Conservation (phyloP, 495 filamentous ascomycete genomes). For the Copromyces sp. region DNA sequence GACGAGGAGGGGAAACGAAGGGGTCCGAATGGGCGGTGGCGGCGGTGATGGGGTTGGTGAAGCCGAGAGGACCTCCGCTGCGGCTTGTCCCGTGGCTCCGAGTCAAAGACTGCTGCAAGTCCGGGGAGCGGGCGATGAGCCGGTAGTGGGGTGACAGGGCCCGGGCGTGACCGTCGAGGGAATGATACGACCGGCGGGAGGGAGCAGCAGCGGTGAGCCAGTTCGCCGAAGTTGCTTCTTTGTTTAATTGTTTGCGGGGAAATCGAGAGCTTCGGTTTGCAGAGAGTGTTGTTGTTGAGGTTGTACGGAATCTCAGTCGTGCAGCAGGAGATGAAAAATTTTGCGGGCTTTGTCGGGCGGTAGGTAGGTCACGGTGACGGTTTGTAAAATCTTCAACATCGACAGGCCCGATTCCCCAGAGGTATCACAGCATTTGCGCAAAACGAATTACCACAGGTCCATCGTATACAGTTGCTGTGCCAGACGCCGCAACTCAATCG, state of each 20-base stretch:
- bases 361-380: background rate
- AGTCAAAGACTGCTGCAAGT: background rate
- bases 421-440: background rate
- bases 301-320: background rate
- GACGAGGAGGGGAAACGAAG: background rate
- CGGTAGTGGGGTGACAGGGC: background rate
- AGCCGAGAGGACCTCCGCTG: background rate
- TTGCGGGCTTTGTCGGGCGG: background rate
- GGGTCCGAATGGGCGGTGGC: background rate
- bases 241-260: background rate
- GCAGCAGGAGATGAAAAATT: background rate
- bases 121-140: background rate
- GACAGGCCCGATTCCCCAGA: background rate
- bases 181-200: background rate
- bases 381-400: background rate
- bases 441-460: background rate
- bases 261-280: background rate
- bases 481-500: background rate
- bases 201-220: background rate
- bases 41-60: background rate
- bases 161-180: background rate
- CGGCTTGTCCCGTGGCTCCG: background rate
- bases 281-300: background rate
- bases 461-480: background rate
- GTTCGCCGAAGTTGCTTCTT: background rate